Evolutionary conservation across 1,284 basidiomycete species (phyloP), one percentile per base, ranked within the genome.

Genomic region (Rhodotorula glutinis): DNA sequence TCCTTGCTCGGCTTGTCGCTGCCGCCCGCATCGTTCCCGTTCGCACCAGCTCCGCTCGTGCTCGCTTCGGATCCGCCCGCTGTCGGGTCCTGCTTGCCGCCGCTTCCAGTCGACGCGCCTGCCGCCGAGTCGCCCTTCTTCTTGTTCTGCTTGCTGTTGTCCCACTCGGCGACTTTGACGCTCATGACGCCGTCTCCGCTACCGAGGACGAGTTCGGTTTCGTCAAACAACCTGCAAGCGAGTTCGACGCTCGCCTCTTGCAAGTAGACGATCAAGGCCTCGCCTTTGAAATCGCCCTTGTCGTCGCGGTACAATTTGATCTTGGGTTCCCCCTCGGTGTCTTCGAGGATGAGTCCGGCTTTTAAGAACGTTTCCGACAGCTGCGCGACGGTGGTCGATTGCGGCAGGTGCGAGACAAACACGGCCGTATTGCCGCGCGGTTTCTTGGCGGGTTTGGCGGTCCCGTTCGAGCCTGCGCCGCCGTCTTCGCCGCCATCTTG

Each of bases 261-360:
- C 83, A 98, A 96, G 79, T 91, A 99, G 55, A 97, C 92, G 65
- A 99, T 88, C 70, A 98, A 81, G 1, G 95, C 95, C 73, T 98
- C 95, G 43, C 96, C 95, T 75, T 87, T 96, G 79, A 98, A 98
- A 43, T 83, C 80, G n/a, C 92, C 92, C 9, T 44, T 1, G 4
- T 91, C 91, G 70, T 86, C 87, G 62, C 89, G 87, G 79, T 99
- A 98, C 81, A 98, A 83, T 82, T 98, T 97, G 78, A 98, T 85
- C 73, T 94, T 89, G 19, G 90, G 88, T 62, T 90, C 84, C 17
- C 92, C 92, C 19, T 87, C 82, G 33, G 59, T 51, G 74, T 92
- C 92, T 76, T 96, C 90, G 77, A 97, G 88, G 65, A 98, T 86
- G 30, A 98, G 85, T 14, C 95, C 95, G 73, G 88, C 97, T 76